Evolutionary conservation across 352 stramenopile species (phyloP).

Genomic region (Phytophthora melonis): DNA sequence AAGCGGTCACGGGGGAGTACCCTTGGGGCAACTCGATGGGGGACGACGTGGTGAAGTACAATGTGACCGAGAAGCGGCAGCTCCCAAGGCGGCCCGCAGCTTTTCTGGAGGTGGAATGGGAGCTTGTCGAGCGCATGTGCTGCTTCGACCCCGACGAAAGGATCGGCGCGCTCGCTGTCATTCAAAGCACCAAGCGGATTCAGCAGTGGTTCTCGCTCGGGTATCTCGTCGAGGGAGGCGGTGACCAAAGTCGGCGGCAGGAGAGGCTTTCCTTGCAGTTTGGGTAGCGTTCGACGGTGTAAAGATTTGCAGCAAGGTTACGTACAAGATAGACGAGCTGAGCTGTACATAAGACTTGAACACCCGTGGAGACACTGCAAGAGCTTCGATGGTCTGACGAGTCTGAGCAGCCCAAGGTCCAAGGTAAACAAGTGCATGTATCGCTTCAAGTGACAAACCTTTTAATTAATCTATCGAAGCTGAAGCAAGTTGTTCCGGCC

Average conservation of each 20-base stretch:
- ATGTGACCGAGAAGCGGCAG: slow-evolving; percentile 4
- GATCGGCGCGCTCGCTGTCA: slow-evolving; percentile 6
- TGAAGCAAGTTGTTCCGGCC: slow-evolving; percentile 34
- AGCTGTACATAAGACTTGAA: too few relatives aligned
- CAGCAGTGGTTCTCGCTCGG: neutral
- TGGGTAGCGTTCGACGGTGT: neutral
- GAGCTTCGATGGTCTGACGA: neutral
- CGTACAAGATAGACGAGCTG: neutral
- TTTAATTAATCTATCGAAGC: slow-evolving; percentile 11
- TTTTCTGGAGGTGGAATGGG: slow-evolving; percentile 27
- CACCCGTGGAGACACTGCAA: slow-evolving; percentile 7
- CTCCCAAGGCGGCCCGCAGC: neutral
- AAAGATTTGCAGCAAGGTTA: slow-evolving; percentile 26
- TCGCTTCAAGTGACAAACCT: neutral
- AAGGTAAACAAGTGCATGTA: neutral
- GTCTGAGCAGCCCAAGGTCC: neutral
- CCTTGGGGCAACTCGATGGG: slow-evolving; percentile 18
- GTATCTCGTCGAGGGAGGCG: neutral
- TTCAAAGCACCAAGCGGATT: neutral
- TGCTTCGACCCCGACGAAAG: slow-evolving; percentile 6
- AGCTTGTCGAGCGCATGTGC: slow-evolving; percentile 21
- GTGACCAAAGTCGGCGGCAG: neutral
- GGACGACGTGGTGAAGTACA: slow-evolving; percentile 5
- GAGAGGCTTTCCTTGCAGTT: neutral
- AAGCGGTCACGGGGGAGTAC: slow-evolving; percentile 14